phyloP scores from a whole-genome alignment of 1,139 yeast genomes.

The Debaryomyces psychrophilus region DNA sequence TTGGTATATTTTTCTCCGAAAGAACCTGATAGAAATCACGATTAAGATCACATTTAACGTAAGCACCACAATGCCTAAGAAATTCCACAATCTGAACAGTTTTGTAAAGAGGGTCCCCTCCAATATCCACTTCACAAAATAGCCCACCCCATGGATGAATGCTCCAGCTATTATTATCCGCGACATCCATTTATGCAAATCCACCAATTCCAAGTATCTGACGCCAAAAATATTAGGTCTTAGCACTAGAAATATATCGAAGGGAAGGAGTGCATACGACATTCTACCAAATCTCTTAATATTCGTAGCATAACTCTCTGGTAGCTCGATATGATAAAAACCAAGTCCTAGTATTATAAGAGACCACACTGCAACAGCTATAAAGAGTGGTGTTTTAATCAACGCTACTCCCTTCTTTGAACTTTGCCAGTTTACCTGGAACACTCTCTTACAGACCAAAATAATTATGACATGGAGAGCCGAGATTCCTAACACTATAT shows the following conservation, averaged over 20 bases:
- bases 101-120: conserved; percentile 38
- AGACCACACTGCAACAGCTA: conserved; percentile 30
- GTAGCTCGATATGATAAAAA: conserved; percentile 25
- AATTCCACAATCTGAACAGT: conserved; percentile 49
- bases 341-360: conserved; percentile 25
- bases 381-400: conserved; percentile 1
- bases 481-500: conserved; percentile 41
- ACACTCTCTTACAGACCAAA: conserved; percentile 15
- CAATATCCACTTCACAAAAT: conserved; percentile 48
- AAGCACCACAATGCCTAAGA: conserved; percentile 64
- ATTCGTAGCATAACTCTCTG: conserved; percentile 25
- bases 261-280: conserved; percentile 66
- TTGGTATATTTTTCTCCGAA: conserved; percentile 30
- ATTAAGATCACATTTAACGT: conserved; percentile 45
- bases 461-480: conserved; percentile 28
- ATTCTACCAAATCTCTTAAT: conserved; percentile 59
- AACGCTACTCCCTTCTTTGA: background rate
- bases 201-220: conserved; percentile 59
- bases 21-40: conserved; percentile 53
- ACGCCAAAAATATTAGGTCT: conserved; percentile 62
- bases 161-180: conserved; percentile 60
- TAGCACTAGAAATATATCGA: conserved; percentile 60
- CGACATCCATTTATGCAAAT: conserved; percentile 81
- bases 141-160: conserved; percentile 61
- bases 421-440: conserved; percentile 9